Percentiles rank a stretch among this genome's conserved stretches.
These are phyloP conservation scores for Cymbopogon flexuosus DNA, from an alignment of 202 grass and related monocot species.

Conservation along the genomic window DNA sequence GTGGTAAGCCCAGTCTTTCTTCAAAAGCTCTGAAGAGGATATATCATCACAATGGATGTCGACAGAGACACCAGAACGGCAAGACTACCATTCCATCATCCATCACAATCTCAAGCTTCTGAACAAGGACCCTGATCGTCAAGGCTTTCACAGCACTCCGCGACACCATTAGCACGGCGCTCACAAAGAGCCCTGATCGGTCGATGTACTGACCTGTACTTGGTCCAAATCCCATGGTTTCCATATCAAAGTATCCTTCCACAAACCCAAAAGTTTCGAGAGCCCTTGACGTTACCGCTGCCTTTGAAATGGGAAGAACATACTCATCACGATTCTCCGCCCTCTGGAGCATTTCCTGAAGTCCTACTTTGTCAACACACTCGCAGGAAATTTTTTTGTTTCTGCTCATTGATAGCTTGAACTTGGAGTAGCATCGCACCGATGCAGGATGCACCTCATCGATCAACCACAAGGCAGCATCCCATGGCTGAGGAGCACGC, in stretches of 20 bases:
- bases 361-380: neutral
- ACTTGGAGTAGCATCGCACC: neutral
- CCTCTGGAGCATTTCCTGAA: neutral
- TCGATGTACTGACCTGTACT: neutral
- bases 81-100: neutral
- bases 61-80: neutral
- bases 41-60: neutral
- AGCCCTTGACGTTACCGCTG: neutral
- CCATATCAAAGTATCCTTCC: neutral
- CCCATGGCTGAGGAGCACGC: neutral
- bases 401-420: neutral
- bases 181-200: neutral
- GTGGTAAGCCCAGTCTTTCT: neutral
- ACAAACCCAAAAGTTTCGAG: no score
- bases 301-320: slow-evolving; percentile 9
- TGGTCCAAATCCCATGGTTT: neutral
- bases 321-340: neutral
- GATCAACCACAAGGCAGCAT: neutral
- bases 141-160: neutral
- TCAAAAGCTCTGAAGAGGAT: neutral
- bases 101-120: neutral
- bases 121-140: neutral
- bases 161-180: neutral
- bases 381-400: neutral
- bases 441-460: neutral